phyloP scores from a whole-genome alignment of 208 protist species.

The Borovskyia barvae region DNA sequence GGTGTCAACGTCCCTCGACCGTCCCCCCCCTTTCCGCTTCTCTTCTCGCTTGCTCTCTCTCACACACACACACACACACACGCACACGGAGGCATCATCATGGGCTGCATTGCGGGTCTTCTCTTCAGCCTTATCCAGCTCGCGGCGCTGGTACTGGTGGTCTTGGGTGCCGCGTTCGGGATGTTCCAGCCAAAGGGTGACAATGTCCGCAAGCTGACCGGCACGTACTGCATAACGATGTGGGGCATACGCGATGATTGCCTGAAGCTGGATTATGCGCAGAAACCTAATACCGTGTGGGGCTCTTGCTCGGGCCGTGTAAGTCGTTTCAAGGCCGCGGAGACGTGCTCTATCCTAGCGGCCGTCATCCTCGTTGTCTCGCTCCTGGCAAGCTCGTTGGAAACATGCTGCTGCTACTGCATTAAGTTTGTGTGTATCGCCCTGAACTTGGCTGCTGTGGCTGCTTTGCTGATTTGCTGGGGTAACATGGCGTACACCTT shows the following conservation, averaged over 20 bases:
- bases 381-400: constrained; percentile 6
- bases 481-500: constrained; percentile 40
- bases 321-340: constrained; percentile 32
- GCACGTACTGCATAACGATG: constrained; percentile 38
- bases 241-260: constrained; percentile 49
- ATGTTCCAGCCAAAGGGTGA: constrained; percentile 18
- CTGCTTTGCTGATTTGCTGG: constrained; percentile 30
- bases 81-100: not conserved
- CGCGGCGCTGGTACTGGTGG: constrained; percentile 20
- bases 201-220: not conserved
- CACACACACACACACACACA: not conserved
- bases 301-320: constrained; percentile 16
- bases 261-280: constrained; percentile 19
- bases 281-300: constrained; percentile 15
- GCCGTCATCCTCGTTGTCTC: constrained; percentile 20
- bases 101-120: constrained; percentile 27
- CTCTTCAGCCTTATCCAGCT: constrained; percentile 34
- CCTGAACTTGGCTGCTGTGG: constrained; percentile 21
- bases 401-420: constrained; percentile 43
- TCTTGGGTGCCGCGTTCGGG: constrained; percentile 14
- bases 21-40: too few relatives aligned
- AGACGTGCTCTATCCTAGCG: constrained; percentile 33
- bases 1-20: too few relatives aligned
- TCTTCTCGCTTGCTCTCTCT: not conserved
- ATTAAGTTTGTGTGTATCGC: constrained; percentile 24